A percentile compares a stretch with the other conserved stretches of the same genome.
Conservation (phyloP, 495 filamentous ascomycete genomes). For the Echria macrotheca region DNA sequence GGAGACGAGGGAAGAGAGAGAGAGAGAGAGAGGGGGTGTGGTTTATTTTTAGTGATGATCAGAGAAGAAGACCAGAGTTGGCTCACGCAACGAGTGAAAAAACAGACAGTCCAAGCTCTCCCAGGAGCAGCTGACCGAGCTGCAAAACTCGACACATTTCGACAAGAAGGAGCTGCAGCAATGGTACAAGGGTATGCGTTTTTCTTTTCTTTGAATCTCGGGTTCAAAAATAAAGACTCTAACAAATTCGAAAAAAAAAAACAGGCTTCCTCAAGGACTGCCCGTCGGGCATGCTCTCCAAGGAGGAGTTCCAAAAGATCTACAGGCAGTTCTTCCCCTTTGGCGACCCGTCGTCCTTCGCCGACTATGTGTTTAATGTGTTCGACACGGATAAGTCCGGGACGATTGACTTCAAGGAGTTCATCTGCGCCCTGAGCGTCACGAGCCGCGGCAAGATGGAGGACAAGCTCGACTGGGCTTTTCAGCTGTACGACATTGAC, state of each 20-base stretch:
- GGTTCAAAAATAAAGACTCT: no score
- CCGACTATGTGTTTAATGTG: constrained; percentile 98
- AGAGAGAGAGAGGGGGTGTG: not conserved
- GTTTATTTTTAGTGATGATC: no score
- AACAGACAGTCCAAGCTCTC: constrained; percentile 88
- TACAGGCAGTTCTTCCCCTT: constrained; percentile 99
- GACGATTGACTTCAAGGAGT: constrained; percentile 98
- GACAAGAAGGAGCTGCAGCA: constrained; percentile 99
- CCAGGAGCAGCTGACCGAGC: constrained; percentile 85
- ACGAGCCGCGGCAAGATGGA: constrained; percentile 97
- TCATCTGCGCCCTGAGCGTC: constrained; percentile 96
- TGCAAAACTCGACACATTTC: constrained; percentile 95
- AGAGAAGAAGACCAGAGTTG: not conserved
- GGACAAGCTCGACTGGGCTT: constrained; percentile 98
- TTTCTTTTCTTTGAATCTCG: not conserved
- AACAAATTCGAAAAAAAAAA: no score
- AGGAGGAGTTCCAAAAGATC: constrained; percentile 98
- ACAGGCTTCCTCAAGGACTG: constrained; percentile 97
- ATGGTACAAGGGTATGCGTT: constrained; percentile 90
- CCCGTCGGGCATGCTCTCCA: constrained; percentile 91
- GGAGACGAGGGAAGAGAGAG: not conserved
- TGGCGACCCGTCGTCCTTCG: constrained; percentile 92
- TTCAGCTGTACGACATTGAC: constrained; percentile 98
- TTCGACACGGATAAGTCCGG: constrained; percentile 97
- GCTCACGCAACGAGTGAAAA: no score